These are phyloP conservation scores for Hymenoscyphus scutula DNA, from an alignment of 2,329 filamentous ascomycete genomes.

Conservation along the genomic window DNA sequence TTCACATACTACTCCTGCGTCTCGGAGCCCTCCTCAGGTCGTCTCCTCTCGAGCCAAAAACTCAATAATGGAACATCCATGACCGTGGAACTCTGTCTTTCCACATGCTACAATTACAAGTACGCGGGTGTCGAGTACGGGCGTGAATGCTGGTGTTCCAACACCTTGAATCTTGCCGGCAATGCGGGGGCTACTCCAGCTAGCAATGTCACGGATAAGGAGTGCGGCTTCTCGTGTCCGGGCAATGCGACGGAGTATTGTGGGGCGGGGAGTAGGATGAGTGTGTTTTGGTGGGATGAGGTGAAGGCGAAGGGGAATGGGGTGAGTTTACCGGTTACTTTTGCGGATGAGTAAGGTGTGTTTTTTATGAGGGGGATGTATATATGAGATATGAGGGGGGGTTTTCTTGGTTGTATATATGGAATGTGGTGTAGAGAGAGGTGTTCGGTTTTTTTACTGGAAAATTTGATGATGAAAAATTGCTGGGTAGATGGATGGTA, in stretches of 20 bases:
- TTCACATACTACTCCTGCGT: constrained; percentile 35
- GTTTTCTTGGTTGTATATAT: neutral
- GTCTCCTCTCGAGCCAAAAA: constrained; percentile 25
- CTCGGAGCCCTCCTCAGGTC: constrained; percentile 28
- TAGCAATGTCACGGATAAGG: constrained; percentile 19
- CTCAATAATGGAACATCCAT: constrained; percentile 31
- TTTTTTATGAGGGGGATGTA: neutral
- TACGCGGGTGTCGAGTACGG: constrained; percentile 42
- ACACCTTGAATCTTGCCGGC: constrained; percentile 22
- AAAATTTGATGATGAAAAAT: neutral
- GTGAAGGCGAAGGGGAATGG: neutral
- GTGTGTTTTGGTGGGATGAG: constrained; percentile 27
- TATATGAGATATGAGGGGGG: neutral
- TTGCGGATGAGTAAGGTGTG: neutral
- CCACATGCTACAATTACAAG: constrained; percentile 33
- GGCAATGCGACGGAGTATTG: constrained; percentile 34
- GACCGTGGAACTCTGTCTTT: constrained; percentile 36
- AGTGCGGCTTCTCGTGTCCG: constrained; percentile 19
- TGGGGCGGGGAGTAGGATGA: constrained; percentile 32
- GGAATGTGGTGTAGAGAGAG: neutral
- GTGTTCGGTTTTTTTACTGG: neutral
- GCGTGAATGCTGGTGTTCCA: constrained; percentile 43
- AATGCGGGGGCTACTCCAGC: neutral
- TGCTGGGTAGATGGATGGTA: neutral
- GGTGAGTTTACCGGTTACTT: neutral